Evolutionary conservation across 116 monocot species (phyloP).

Genomic region (Zostera marina): DNA sequence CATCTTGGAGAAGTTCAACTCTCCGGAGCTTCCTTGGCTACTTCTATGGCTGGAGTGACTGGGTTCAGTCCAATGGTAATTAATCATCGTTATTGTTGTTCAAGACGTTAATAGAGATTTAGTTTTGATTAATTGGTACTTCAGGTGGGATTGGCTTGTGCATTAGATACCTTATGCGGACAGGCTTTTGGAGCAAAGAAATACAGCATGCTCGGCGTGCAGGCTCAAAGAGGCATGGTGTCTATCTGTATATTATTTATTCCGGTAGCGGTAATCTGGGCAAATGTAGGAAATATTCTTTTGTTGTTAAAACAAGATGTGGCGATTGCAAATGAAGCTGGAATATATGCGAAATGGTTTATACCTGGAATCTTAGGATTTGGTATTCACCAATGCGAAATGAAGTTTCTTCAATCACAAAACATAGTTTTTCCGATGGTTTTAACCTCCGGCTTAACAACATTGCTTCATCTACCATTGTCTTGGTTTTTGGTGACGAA

Average conservation of each 20-base stretch:
- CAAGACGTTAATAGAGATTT: too few relatives aligned
- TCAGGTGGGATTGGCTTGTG: conserved; percentile 4
- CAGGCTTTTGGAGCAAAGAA: conserved; percentile 55
- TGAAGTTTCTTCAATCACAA: conserved; percentile 41
- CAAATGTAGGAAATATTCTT: conserved; percentile 31
- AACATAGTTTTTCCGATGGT: conserved; percentile 41
- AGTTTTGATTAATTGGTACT: too few relatives aligned
- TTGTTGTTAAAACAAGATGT: conserved; percentile 24
- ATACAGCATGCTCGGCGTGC: conserved; percentile 38
- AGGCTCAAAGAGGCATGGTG: conserved; percentile 54
- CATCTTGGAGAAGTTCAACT: conserved; percentile 25
- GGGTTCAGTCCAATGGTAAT: conserved; percentile 3
- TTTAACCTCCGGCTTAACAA: conserved; percentile 27
- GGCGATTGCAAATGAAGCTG: conserved; percentile 33
- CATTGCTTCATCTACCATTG: conserved; percentile 21
- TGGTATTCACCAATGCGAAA: conserved; percentile 35
- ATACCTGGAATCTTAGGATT: conserved; percentile 36
- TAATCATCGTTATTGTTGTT: not conserved
- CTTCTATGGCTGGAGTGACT: conserved; percentile 8
- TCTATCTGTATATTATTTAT: conserved; percentile 24
- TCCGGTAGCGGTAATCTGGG: conserved; percentile 28
- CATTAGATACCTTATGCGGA: conserved; percentile 56
- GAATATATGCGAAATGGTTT: conserved; percentile 40
- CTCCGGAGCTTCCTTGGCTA: conserved; percentile 27
- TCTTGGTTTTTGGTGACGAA: conserved; percentile 50